These are phyloP conservation scores for Fusarium devonianum DNA, from an alignment of 2,329 filamentous ascomycete genomes.

Conservation along the genomic window DNA sequence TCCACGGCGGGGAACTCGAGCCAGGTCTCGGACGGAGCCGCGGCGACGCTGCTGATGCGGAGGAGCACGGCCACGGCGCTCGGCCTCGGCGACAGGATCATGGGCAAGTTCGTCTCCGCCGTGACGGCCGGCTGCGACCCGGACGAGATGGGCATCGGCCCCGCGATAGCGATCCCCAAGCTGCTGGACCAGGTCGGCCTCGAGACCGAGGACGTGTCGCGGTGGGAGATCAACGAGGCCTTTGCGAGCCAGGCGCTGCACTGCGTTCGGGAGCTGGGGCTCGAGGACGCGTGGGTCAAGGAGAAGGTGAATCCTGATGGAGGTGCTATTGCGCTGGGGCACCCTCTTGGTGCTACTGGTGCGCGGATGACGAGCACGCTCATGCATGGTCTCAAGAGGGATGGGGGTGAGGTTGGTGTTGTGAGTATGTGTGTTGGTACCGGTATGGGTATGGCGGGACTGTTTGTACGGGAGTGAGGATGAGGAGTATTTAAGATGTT, in stretches of 20 bases:
- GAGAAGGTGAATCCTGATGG: slow-evolving; percentile 88
- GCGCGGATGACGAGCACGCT: slow-evolving; percentile 81
- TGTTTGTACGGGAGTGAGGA: slow-evolving; percentile 37
- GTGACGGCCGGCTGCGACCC: slow-evolving; percentile 80
- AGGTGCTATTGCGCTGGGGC: slow-evolving; percentile 91
- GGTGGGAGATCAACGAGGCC: slow-evolving; percentile 95
- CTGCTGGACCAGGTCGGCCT: slow-evolving; percentile 75
- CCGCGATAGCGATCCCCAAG: slow-evolving; percentile 84
- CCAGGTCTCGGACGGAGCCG: slow-evolving; percentile 89
- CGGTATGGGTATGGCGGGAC: slow-evolving; percentile 40
- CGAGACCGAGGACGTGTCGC: slow-evolving; percentile 70
- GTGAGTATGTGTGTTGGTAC: slow-evolving; percentile 91
- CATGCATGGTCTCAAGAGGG: slow-evolving; percentile 70
- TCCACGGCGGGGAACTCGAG: slow-evolving; percentile 87
- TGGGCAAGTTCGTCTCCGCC: slow-evolving; percentile 83
- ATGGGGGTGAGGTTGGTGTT: slow-evolving; percentile 78
- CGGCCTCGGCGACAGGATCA: slow-evolving; percentile 72
- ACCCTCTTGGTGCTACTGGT: slow-evolving; percentile 88
- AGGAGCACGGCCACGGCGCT: slow-evolving; percentile 79
- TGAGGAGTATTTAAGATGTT: too few species aligned
- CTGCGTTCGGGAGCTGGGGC: slow-evolving; percentile 73
- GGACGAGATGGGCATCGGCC: slow-evolving; percentile 94
- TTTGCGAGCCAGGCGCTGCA: slow-evolving; percentile 73
- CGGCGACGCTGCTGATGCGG: slow-evolving; percentile 83
- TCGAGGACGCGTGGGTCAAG: slow-evolving; percentile 67